A percentile compares a stretch with the other conserved stretches of the same genome.
These are phyloP conservation scores for Picea abies DNA, from an alignment of 83 land plant genomes.

Conservation along the genomic window DNA sequence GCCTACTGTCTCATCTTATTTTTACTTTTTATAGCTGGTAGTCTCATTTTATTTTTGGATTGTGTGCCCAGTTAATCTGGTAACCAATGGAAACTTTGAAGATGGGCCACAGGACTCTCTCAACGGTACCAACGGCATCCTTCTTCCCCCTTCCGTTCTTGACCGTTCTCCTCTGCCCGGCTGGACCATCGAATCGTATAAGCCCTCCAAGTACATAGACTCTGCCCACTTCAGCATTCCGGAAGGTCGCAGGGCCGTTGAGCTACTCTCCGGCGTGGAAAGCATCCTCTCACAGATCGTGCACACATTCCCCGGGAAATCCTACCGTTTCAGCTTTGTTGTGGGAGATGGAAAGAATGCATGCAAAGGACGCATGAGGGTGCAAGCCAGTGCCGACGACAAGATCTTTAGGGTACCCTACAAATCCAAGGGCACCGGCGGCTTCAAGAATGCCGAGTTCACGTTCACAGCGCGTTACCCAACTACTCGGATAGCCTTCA, in stretches of 20 bases:
- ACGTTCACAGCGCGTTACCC: conserved; percentile 22
- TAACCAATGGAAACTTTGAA: conserved; percentile 39
- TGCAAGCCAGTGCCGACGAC: conserved; percentile 34
- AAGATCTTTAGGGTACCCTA: conserved; percentile 28
- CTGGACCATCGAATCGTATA: conserved; percentile 29
- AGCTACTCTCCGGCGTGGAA: conserved; percentile 32
- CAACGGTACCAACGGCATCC: conserved; percentile 25
- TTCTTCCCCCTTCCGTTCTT: conserved; percentile 25
- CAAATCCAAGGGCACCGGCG: conserved; percentile 36
- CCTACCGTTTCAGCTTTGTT: conserved; percentile 25
- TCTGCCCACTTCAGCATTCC: conserved; percentile 30
- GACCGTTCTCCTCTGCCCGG: conserved; percentile 27
- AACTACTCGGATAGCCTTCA: conserved; percentile 20
- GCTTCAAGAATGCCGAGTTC: conserved; percentile 24
- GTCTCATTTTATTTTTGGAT: no score
- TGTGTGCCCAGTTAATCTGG: conserved; percentile 34
- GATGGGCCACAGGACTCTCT: conserved; percentile 35
- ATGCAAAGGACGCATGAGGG: conserved; percentile 30
- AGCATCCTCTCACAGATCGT: conserved; percentile 29
- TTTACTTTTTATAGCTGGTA: no score
- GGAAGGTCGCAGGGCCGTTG: conserved; percentile 29
- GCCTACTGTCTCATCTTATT: no score
- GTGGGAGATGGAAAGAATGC: conserved; percentile 35
- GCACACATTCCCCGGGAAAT: conserved; percentile 16
- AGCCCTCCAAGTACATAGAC: conserved; percentile 35